A percentile compares a stretch with the other conserved stretches of the same genome.
phyloP scores from a whole-genome alignment of 2,329 filamentous ascomycete species.

The Mollisia scopiformis region DNA sequence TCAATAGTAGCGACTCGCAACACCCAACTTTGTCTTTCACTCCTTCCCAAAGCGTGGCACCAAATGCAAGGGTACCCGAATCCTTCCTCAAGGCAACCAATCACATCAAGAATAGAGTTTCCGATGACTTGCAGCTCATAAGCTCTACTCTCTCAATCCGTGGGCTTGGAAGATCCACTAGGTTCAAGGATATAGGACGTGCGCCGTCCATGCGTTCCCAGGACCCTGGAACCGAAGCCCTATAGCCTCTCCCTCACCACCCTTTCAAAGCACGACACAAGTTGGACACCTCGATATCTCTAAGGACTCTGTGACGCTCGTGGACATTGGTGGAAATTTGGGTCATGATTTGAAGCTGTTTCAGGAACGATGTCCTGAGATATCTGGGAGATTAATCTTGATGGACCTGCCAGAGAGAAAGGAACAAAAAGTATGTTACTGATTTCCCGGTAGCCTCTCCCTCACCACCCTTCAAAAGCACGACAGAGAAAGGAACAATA shows the following conservation, averaged over 20 bases:
- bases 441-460: background rate
- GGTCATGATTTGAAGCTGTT: slow-evolving; percentile 24
- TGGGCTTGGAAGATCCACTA: background rate
- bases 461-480: no score
- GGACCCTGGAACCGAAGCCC: background rate
- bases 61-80: background rate
- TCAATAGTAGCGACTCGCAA: background rate
- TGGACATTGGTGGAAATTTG: slow-evolving; percentile 17
- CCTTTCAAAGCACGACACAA: no score
- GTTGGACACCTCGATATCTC: no score
- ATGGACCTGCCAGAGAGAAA: no score
- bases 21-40: background rate
- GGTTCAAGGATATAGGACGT: background rate
- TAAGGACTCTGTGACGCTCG: no score
- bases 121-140: background rate
- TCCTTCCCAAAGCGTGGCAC: background rate
- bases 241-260: no score
- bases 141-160: background rate
- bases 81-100: background rate
- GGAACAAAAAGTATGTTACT: no score
- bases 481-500: no score
- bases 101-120: background rate
- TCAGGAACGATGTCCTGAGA: slow-evolving; percentile 11
- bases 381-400: slow-evolving; percentile 24
- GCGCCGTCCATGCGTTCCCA: background rate